Conservation (phyloP, 2,329 filamentous ascomycete species). For the Colletotrichum incanum region DNA sequence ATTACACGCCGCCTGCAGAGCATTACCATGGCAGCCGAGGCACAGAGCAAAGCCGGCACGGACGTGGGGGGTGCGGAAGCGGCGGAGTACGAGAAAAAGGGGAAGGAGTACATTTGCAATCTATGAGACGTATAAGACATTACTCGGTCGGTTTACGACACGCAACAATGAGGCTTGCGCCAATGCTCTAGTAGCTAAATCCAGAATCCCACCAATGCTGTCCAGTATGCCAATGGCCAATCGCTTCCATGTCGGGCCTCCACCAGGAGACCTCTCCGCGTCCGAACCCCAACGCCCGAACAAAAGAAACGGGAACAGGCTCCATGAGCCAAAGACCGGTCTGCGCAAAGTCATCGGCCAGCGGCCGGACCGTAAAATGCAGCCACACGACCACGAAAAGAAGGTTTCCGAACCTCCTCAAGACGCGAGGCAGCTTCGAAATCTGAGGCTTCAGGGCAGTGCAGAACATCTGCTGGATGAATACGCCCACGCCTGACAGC, state of each 20-base stretch:
- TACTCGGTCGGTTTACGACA: conserved; percentile 14
- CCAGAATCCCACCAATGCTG: conserved; percentile 73
- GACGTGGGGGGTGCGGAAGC: neutral
- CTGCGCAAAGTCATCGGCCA: conserved; percentile 84
- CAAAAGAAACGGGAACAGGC: conserved; percentile 81
- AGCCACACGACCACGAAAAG: conserved; percentile 78
- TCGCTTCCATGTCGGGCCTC: conserved; percentile 73
- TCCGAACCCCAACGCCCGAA: conserved; percentile 78
- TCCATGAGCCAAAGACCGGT: conserved; percentile 86
- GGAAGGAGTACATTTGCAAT: neutral
- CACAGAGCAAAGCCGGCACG: neutral
- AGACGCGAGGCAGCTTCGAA: conserved; percentile 58
- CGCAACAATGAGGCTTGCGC: conserved; percentile 14
- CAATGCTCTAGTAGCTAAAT: conserved; percentile 51
- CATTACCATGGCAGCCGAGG: neutral
- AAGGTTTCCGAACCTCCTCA: conserved; percentile 72
- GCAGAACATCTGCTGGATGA: conserved; percentile 67
- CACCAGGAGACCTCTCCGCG: conserved; percentile 74
- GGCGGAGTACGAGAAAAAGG: neutral
- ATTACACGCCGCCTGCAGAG: neutral
- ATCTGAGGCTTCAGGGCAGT: conserved; percentile 53
- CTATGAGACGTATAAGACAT: conserved; percentile 5
- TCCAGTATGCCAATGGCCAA: conserved; percentile 71
- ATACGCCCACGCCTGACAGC: conserved; percentile 76
- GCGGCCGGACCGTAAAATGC: conserved; percentile 72